Percentiles rank a stretch among this genome's conserved stretches.
phyloP scores from a whole-genome alignment of 768 basidiomycete genomes.

The Pulveroboletus sp. region DNA sequence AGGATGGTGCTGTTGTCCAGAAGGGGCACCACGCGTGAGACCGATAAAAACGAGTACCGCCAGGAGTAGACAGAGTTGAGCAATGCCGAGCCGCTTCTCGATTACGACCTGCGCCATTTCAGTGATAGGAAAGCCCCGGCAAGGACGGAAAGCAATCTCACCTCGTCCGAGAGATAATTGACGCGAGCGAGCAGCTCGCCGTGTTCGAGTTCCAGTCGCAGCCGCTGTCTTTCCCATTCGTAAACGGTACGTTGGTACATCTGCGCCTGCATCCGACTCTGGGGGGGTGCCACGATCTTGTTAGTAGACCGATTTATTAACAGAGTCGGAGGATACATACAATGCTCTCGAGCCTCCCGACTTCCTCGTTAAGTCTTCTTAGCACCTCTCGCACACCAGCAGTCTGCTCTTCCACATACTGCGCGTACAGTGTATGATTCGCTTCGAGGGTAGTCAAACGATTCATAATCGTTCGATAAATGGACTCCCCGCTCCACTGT shows the following conservation, averaged over 20 bases:
- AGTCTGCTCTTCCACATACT: slow-evolving; percentile 90
- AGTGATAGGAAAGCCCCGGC: not conserved
- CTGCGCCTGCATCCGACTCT: slow-evolving; percentile 71
- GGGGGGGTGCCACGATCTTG: not conserved
- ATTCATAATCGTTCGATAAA: slow-evolving; percentile 96
- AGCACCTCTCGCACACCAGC: slow-evolving; percentile 69
- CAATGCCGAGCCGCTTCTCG: slow-evolving; percentile 86
- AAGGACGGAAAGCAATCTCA: slow-evolving; percentile 26
- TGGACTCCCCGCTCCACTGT: slow-evolving; percentile 66
- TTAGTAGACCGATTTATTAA: not conserved
- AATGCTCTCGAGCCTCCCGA: slow-evolving; percentile 71
- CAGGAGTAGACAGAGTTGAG: slow-evolving; percentile 79
- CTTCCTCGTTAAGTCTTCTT: slow-evolving; percentile 67
- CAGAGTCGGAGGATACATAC: slow-evolving; percentile 40
- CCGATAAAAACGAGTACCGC: slow-evolving; percentile 83
- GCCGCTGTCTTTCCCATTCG: slow-evolving; percentile 67
- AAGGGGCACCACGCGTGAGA: slow-evolving; percentile 61
- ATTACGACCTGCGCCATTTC: slow-evolving; percentile 56
- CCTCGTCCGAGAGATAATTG: slow-evolving; percentile 78
- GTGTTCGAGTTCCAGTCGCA: slow-evolving; percentile 66
- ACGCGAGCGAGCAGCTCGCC: slow-evolving; percentile 63
- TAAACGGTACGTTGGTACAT: slow-evolving; percentile 56
- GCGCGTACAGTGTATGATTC: slow-evolving; percentile 78
- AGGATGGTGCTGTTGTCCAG: slow-evolving; percentile 30
- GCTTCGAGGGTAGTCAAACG: slow-evolving; percentile 79